Base-by-base conservation (phyloP, 805 yeast genomes). In the Schwanniomyces sp. region DNA sequence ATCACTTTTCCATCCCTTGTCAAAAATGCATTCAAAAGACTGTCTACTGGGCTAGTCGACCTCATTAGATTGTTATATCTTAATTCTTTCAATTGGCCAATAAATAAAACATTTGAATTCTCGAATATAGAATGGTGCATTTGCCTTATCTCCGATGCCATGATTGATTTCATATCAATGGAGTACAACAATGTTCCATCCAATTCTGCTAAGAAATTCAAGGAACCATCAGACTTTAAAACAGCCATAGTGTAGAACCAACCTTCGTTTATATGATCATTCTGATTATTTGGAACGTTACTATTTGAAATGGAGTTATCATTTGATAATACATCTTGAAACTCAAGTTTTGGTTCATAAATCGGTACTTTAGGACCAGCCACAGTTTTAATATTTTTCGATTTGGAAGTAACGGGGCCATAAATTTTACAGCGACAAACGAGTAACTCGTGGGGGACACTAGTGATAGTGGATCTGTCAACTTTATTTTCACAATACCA, bases 191-290 rank as follows among this genome's bases (percentile, higher is more conserved):
- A 56, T 1, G 82, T 69, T 1, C 91, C 89, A 64, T 86, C 91
- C 44, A 73, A 72, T 59, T 85, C 89, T 30, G 80, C 67, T 14
- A 85, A 66, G 41, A 87, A 63, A 52, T 86, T 81, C 28, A 87
- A 65, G 4, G 69, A 58, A 3, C 94, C 94, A 56, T 82, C 75
- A 1, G 86, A 78, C 58, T 80, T 81, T 37, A 87, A 59, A 14
- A 82, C 85, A 0, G 88, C 91, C 85, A 83, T 84, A 1, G 87
- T 81, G 44, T 74, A 76, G 58, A 85, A 85, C 92, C 92, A 87
- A 4, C 83, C 83, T 57, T 82, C 88, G 18, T 67, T 58, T 21
- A 61, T 39, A 39, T 50, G 43, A 38, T 52, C 45, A 27, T 48
- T 34, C 30, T 39, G 47, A 34, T 44, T 45, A 26, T 17, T 40